These are phyloP conservation scores for Hypsizygus marmoreus DNA, from an alignment of 768 basidiomycete genomes.

Conservation along the genomic window DNA sequence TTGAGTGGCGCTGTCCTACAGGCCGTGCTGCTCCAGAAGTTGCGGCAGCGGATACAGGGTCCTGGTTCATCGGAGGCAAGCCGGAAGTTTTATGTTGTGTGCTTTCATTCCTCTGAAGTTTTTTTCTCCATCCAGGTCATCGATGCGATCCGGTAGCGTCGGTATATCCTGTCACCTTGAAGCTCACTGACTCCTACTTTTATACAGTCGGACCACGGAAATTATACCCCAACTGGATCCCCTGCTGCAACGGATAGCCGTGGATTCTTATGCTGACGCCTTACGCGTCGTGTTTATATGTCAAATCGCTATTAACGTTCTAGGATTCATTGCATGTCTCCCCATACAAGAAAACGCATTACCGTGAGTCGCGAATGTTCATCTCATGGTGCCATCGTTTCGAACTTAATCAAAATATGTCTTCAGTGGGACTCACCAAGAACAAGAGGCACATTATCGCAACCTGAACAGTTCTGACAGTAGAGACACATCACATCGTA, in stretches of 20 bases:
- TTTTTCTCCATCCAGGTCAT: slow-evolving; percentile 54
- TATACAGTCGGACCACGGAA: slow-evolving; percentile 63
- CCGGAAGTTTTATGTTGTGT: slow-evolving; percentile 16
- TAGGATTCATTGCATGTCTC: slow-evolving; percentile 67
- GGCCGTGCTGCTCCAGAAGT: slow-evolving; percentile 67
- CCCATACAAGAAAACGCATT: slow-evolving; percentile 76
- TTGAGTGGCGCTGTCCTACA: slow-evolving; percentile 85
- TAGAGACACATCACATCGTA: slow-evolving; percentile 23
- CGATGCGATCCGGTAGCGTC: slow-evolving; percentile 60
- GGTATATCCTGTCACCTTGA: slow-evolving; percentile 5
- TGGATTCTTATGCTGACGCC: slow-evolving; percentile 78
- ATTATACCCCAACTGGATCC: slow-evolving; percentile 70
- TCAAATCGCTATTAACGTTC: slow-evolving; percentile 66
- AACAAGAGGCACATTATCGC: slow-evolving; percentile 59
- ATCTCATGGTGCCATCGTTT: too few relatives aligned
- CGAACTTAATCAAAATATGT: too few relatives aligned
- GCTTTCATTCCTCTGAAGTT: slow-evolving; percentile 14
- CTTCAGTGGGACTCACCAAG: slow-evolving; percentile 61
- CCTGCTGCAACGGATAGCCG: slow-evolving; percentile 55
- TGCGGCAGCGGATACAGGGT: slow-evolving; percentile 76
- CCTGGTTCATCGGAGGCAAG: slow-evolving; percentile 72
- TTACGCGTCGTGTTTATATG: slow-evolving; percentile 82
- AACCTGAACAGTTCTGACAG: slow-evolving; percentile 35
- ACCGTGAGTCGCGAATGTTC: slow-evolving; percentile 42
- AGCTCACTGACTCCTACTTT: slow-evolving; percentile 4